A percentile compares a stretch with the other conserved stretches of the same genome.
These are phyloP conservation scores for Ophiognomonia clavigignenti-juglandacearum DNA, from an alignment of 2,329 filamentous ascomycete genomes.

Conservation along the genomic window DNA sequence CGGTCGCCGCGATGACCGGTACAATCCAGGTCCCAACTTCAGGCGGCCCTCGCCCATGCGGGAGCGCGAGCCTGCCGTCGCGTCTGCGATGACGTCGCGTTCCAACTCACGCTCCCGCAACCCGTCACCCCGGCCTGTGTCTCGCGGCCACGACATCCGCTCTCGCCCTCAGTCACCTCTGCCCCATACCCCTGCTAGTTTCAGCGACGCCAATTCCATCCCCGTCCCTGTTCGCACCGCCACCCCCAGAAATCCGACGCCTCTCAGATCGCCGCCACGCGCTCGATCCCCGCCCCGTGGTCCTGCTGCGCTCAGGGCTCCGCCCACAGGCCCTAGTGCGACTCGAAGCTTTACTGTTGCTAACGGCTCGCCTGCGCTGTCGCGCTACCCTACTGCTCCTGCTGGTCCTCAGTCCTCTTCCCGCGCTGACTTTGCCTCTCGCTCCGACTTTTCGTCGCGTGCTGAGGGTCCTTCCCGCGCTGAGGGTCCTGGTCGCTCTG, in stretches of 20 bases:
- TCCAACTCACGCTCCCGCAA: conserved; percentile 39
- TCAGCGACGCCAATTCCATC: conserved; percentile 14
- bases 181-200: conserved; percentile 28
- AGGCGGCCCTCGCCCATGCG: conserved; percentile 43
- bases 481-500: conserved; percentile 25
- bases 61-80: conserved; percentile 41
- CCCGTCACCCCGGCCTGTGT: conserved; percentile 47
- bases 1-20: conserved; percentile 43
- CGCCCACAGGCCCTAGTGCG: conserved; percentile 40
- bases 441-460: too few species aligned
- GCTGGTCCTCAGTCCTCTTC: conserved; percentile 24
- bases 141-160: conserved; percentile 38
- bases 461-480: too few species aligned
- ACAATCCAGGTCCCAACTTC: conserved; percentile 29
- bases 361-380: conserved; percentile 30
- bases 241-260: conserved; percentile 12
- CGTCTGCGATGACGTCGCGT: conserved; percentile 46
- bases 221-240: conserved; percentile 12
- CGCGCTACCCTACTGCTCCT: conserved; percentile 20
- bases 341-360: conserved; percentile 35
- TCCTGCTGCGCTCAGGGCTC: conserved; percentile 47
- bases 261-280: conserved; percentile 21
- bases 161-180: conserved; percentile 43
- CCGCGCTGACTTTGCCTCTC: conserved; percentile 29
- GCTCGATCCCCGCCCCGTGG: conserved; percentile 48